Evolutionary conservation across 2,329 filamentous ascomycete species (phyloP).

Genomic region (Aphanoascus verrucosus): DNA sequence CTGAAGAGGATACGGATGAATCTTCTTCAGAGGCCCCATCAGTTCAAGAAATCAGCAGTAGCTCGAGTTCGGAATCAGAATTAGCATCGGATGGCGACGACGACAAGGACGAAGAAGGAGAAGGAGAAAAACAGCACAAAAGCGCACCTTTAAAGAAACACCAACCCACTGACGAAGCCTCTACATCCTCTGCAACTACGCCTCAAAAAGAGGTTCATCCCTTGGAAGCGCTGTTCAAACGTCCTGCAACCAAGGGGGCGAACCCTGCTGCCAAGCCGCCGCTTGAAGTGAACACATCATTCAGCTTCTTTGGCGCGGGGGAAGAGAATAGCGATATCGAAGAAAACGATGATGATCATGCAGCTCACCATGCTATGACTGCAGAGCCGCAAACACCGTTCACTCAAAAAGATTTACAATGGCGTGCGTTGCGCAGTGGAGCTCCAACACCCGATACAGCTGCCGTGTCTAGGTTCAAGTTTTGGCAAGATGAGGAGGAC

Average conservation of each 20-base stretch:
- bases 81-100: no score
- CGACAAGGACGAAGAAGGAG: not conserved
- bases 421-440: conserved; percentile 59
- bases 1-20: not conserved
- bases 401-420: conserved; percentile 65
- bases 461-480: conserved; percentile 44
- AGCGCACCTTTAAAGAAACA: not conserved
- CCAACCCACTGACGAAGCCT: not conserved
- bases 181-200: conserved; percentile 29
- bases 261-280: conserved; percentile 23
- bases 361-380: not conserved
- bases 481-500: conserved; percentile 22
- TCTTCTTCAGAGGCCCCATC: not conserved
- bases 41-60: not conserved
- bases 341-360: conserved; percentile 32
- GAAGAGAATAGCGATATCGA: conserved; percentile 42
- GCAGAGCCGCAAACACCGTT: conserved; percentile 66
- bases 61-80: not conserved
- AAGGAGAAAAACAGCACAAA: not conserved
- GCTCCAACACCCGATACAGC: conserved; percentile 93
- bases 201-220: conserved; percentile 58
- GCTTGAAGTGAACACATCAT: conserved; percentile 43
- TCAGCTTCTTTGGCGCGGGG: conserved; percentile 67
- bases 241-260: conserved; percentile 39
- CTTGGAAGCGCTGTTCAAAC: conserved; percentile 86